Evolutionary conservation across 2,329 filamentous ascomycete genomes (phyloP), one percentile per base, ranked within the genome.

Genomic region (Paecilomyces variotii): DNA sequence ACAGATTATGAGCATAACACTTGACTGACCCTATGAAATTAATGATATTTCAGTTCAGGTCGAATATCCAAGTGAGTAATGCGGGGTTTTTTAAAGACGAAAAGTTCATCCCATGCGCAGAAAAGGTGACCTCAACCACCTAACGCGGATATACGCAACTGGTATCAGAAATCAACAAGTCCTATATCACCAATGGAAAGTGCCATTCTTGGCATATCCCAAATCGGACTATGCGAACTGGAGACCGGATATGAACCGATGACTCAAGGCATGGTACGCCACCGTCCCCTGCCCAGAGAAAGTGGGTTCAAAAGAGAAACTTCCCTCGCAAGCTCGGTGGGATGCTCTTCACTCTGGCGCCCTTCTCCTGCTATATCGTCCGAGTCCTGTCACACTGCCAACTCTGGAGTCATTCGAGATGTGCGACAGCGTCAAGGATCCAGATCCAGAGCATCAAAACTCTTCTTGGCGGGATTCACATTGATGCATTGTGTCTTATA

Each of bases 111-210:
- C 39, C 39, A 24, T 45, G 39, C n/a, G 39, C n/a, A 7, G 39
- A 45, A 10, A 45, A 9, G n/a, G 39, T 24, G 14, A 14, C 66
- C 53, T 61, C 32, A 72, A 73, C 51, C 71, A 73, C 56, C 55
- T 72, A 12, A 62, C 68, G 53, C 58, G 35, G 27, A 59, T 72
- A 30, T 63, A 66, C 14, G 67, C n/a, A 68, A 56, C 66, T 73
- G 5, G 67, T 72, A 58, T 72, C 71, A 7, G 70, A 73, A 56
- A 72, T 73, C 53, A 72, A 51, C 70, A 72, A 54, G 69, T 73
- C 26, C 65, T 68, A 5, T 66, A 73, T 54, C 64, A 62, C 53
- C 69, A 68, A 55, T 58, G 62, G 10, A 66, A 66, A 62, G 55
- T 62, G 24, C 59, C 56, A 24, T 68, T 60, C 34, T 27, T 70